Percentiles rank a stretch among this genome's conserved stretches.
phyloP scores from a whole-genome alignment of 345 rosid species.

The Populus euphratica region DNA sequence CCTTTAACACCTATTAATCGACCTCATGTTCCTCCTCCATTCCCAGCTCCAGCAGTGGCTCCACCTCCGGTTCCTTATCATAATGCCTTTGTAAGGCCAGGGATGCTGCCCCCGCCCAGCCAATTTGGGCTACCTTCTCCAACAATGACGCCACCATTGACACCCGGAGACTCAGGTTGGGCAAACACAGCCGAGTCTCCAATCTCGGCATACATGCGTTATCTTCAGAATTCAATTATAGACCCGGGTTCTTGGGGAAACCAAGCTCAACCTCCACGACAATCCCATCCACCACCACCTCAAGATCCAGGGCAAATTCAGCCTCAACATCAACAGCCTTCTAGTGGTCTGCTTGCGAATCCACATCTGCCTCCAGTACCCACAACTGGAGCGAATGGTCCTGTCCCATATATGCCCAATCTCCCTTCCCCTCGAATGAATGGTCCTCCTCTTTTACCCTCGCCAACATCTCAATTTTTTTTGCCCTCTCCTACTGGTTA shows the following conservation, averaged over 20 bases:
- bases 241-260: slow-evolving; percentile 49
- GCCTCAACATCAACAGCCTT: slow-evolving; percentile 31
- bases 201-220: slow-evolving; percentile 74
- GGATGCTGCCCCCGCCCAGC: slow-evolving; percentile 6
- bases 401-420: slow-evolving; percentile 46
- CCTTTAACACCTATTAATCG: slow-evolving; percentile 66
- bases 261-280: slow-evolving; percentile 33
- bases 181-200: slow-evolving; percentile 70
- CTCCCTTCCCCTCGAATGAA: slow-evolving; percentile 56
- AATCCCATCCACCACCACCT: slow-evolving; percentile 8
- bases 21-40: slow-evolving; percentile 44
- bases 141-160: slow-evolving; percentile 31
- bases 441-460: slow-evolving; percentile 57
- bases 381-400: slow-evolving; percentile 58
- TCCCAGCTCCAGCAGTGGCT: slow-evolving; percentile 23
- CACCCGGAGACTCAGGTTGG: slow-evolving; percentile 47
- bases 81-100: slow-evolving; percentile 16
- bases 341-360: slow-evolving; percentile 52
- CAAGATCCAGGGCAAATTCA: slow-evolving; percentile 36
- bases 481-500: slow-evolving; percentile 65
- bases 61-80: slow-evolving; percentile 19
- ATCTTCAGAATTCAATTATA: slow-evolving; percentile 58
- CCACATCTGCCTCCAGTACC: slow-evolving; percentile 44
- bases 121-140: slow-evolving; percentile 45
- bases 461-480: slow-evolving; percentile 81